Conservation (phyloP, 495 filamentous ascomycete species). For the Tirmania nivea region DNA sequence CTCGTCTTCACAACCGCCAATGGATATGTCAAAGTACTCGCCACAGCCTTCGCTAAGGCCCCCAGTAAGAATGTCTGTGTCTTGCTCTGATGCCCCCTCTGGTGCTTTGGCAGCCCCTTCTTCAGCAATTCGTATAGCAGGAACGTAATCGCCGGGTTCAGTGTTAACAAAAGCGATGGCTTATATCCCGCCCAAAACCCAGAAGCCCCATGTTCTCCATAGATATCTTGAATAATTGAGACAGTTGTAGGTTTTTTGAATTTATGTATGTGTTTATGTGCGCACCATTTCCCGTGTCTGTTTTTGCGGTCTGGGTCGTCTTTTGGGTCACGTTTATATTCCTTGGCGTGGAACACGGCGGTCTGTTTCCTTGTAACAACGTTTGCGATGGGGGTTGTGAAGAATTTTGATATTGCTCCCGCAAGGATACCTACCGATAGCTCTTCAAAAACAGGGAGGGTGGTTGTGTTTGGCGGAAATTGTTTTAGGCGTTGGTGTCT, state of each 20-base stretch:
- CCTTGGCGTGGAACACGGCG: conserved; percentile 26
- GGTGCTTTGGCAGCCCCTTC: conserved; percentile 34
- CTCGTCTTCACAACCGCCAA: conserved; percentile 64
- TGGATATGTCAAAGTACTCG: conserved; percentile 65
- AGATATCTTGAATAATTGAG: conserved; percentile 39
- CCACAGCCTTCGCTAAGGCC: conserved; percentile 58
- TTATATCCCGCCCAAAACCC: conserved; percentile 89
- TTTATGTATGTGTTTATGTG: not conserved
- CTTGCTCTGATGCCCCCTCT: conserved; percentile 20
- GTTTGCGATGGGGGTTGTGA: conserved; percentile 65
- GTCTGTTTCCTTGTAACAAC: conserved; percentile 70
- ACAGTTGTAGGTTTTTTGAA: conserved; percentile 1
- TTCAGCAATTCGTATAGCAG: conserved; percentile 55
- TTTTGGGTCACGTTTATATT: not conserved
- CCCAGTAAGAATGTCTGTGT: conserved; percentile 44
- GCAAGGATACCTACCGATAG: conserved; percentile 56
- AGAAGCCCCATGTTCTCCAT: conserved; percentile 43
- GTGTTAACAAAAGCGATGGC: conserved; percentile 52
- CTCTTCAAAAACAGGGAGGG: conserved; percentile 47
- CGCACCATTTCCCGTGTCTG: not conserved
- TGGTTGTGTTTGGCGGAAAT: conserved; percentile 19
- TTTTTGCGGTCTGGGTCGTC: conserved; percentile 1
- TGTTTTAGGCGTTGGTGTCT: conserved; percentile 35
- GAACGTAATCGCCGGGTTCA: conserved; percentile 77
- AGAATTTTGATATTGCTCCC: conserved; percentile 51